Base-by-base conservation (phyloP, 2,329 filamentous ascomycete genomes). In the Talaromyces sp. region DNA sequence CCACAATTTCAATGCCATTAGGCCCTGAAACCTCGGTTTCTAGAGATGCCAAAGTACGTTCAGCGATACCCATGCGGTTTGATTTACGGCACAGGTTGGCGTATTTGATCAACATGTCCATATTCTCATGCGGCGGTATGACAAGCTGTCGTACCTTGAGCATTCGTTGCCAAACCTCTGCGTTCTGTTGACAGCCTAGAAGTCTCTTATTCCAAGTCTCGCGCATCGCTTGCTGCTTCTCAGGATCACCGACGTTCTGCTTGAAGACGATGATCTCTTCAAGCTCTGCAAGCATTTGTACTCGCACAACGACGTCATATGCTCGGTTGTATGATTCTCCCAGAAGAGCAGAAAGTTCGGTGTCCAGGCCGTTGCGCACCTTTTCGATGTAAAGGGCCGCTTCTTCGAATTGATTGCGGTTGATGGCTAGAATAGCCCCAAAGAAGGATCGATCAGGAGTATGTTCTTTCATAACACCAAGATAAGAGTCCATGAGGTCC, bases 31-130 rank as follows among this genome's bases (percentile, higher is more conserved):
- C 87, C 57, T 84, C 87, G 33, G 89, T 90, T 64, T 97, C 90
- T n/a, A 99, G 83, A 67, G 92, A 92, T 75, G 95, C 93, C 62
- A 99, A 82, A 11, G 93, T 96, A 80, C 97, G 96, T 80, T 99
- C 95, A 0, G 95, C 95, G 58, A 99, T 86, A 10, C 95, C 94
- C 84, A 94, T 93, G 35, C 95, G 90, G 65, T 92, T 91, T 52
- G 94, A 97, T 78, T 99, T 99, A 72, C 96, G 91, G 78, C 96
- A 99, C 6, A 99, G 87, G 72, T 98, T 99, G 72, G 95, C 92
- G 76, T 97, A 99, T 76, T 99, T 99, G 82, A 99, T 98, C 89
- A 93, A 97, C 93, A 99, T 99, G 73, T 96, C 91, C 83, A 96
- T 92, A 73, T 97, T 97, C 76, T 99, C 93, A 39, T 87, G 87